Evolutionary conservation across 106 monocot genomes (phyloP), one percentile per base, ranked within the genome.

Genomic region (Acorus gramineus): DNA sequence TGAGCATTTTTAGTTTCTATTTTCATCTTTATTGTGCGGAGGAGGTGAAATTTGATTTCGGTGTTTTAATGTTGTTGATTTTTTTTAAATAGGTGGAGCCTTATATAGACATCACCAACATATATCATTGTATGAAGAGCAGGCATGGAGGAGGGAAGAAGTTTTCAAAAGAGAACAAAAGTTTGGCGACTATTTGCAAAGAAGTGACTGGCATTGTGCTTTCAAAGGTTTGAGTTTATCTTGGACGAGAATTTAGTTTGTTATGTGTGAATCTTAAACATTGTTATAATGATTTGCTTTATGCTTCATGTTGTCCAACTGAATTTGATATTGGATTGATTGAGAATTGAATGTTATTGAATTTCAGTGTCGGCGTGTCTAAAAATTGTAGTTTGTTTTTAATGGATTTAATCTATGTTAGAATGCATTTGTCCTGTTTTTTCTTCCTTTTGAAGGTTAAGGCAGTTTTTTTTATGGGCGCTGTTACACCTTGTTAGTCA

Each of bases 21-120:
- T 45, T 47, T 7, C 12, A 11, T 61, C 47, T 44, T 6, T 9
- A 46, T 53, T 47, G 8, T 13, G 0, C 28, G 28, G 28, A 28
- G 28, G 28, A 28, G 28, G 28, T 28, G 28, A 28, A 28, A 28
- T 11, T 60, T 72, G 7, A 5, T 70, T 46, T 11, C 52, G 6
- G 56, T 28, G 8, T 12, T 11, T 49, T 43, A 4, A 4, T 53
- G 0, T 42, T 4, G 4, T 42, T 11, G 6, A 44, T 65, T 50
- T 44, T 53, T 44, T 53, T 10, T 53, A 3, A n/a, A 61, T 74
- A 98, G 96, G 79, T 98, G 53, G 88, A 87, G 60, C 96, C 96
- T 4, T 98, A 85, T 69, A 64, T 98, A 13, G 96, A 98, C 71
- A 84, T 98, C 50, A 92, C 87, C 46, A 98, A 74, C 66, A 71